These are phyloP conservation scores for Colletotrichum coccodes DNA, from an alignment of 2,329 filamentous ascomycete genomes.

Conservation along the genomic window DNA sequence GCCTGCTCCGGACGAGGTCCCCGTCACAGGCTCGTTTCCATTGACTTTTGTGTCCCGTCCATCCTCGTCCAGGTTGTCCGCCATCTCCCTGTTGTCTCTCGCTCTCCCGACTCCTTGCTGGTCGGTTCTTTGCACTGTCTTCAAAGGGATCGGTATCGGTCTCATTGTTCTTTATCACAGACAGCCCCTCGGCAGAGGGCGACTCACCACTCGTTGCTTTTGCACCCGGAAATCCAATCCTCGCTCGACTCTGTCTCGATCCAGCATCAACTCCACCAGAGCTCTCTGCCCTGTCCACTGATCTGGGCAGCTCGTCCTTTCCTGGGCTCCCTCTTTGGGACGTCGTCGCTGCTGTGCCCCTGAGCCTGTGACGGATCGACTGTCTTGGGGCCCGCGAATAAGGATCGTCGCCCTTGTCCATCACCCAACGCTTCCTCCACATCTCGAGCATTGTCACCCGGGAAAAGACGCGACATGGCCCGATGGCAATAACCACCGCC, in stretches of 20 bases:
- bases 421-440: slow-evolving; percentile 22
- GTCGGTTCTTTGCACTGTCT: slow-evolving; percentile 18
- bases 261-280: slow-evolving; percentile 20
- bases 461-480: slow-evolving; percentile 31
- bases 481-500: slow-evolving; percentile 27
- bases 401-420: slow-evolving; percentile 32
- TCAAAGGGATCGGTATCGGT: slow-evolving; percentile 22
- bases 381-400: slow-evolving; percentile 32
- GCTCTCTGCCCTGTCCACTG: slow-evolving; percentile 6
- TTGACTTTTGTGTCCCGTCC: slow-evolving; percentile 22
- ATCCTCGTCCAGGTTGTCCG: neutral
- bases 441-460: slow-evolving; percentile 16
- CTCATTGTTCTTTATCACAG: slow-evolving; percentile 26
- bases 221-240: neutral
- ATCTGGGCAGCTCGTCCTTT: neutral
- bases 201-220: slow-evolving; percentile 29
- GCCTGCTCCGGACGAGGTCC: slow-evolving; percentile 23
- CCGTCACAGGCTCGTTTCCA: slow-evolving; percentile 11
- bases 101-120: slow-evolving; percentile 18
- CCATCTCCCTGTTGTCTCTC: slow-evolving; percentile 2
- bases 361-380: slow-evolving; percentile 26
- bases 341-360: slow-evolving; percentile 8
- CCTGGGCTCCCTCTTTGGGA: slow-evolving; percentile 22
- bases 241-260: slow-evolving; percentile 14
- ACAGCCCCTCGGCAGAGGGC: slow-evolving; percentile 8